A percentile compares a stretch with the other conserved stretches of the same genome.
Conservation (phyloP, 495 filamentous ascomycete species). For the Trichoderma gamsii region DNA sequence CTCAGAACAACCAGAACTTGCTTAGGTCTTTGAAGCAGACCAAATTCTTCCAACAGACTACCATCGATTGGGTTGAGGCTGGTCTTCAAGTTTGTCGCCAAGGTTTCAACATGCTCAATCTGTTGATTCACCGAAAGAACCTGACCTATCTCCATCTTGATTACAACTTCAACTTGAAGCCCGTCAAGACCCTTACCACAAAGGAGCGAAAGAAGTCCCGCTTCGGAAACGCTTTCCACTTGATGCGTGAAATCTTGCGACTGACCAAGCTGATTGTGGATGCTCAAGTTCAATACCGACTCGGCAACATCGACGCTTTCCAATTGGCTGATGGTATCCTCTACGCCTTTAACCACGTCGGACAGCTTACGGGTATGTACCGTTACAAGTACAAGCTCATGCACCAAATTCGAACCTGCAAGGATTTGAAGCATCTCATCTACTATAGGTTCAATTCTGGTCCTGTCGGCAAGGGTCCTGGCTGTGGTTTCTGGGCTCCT, state of each 20-base stretch:
- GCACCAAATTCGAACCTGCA: slow-evolving; percentile 99
- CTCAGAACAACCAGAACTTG: slow-evolving; percentile 89
- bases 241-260: slow-evolving; percentile 98
- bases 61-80: slow-evolving; percentile 98
- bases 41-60: slow-evolving; percentile 99
- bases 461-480: slow-evolving; percentile 94
- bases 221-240: slow-evolving; percentile 98
- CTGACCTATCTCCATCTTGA: slow-evolving; percentile 97
- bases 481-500: slow-evolving; percentile 98
- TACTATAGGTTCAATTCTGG: slow-evolving; percentile 99
- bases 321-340: slow-evolving; percentile 97
- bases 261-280: slow-evolving; percentile 98
- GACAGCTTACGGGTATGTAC: slow-evolving; percentile 99
- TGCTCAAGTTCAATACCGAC: slow-evolving; percentile 94
- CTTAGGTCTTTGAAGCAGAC: slow-evolving; percentile 86
- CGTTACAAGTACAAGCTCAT: slow-evolving; percentile 99
- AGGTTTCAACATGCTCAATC: slow-evolving; percentile 98
- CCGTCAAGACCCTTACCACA: slow-evolving; percentile 96
- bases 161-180: slow-evolving; percentile 99
- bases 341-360: slow-evolving; percentile 99
- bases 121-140: slow-evolving; percentile 97
- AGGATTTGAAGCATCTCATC: slow-evolving; percentile 98
- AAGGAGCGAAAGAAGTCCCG: slow-evolving; percentile 99
- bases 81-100: slow-evolving; percentile 97
- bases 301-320: slow-evolving; percentile 98